phyloP scores from a whole-genome alignment of 1,284 basidiomycete genomes.

The Boletus semigastroideus region DNA sequence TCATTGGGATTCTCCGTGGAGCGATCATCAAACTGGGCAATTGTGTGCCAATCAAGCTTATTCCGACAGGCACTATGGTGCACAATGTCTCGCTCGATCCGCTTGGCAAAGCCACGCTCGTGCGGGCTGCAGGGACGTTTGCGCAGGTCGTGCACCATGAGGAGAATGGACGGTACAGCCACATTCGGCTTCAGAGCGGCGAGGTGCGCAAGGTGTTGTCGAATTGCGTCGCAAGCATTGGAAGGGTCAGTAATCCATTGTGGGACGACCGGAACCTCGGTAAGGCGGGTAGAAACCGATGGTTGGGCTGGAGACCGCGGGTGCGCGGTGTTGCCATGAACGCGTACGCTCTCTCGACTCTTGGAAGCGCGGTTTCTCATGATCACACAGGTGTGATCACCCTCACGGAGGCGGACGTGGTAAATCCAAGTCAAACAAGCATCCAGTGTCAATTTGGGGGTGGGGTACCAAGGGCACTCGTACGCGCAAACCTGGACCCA shows the following conservation, averaged over 20 bases:
- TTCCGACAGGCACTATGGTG: conserved; percentile 89
- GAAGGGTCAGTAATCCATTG: conserved; percentile 89
- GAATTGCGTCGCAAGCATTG: conserved; percentile 87
- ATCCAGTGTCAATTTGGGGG: conserved; percentile 89
- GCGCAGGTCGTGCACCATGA: conserved; percentile 83
- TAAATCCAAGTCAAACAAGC: conserved; percentile 95
- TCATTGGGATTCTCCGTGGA: conserved; percentile 85
- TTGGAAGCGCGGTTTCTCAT: conserved; percentile 4
- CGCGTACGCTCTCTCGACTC: conserved; percentile 54
- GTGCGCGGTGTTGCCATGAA: conserved; percentile 99
- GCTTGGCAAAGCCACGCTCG: conserved; percentile 77
- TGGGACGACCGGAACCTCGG: conserved; percentile 86
- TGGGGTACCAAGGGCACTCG: conserved; percentile 91
- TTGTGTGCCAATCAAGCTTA: conserved; percentile 87
- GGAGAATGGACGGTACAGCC: conserved; percentile 67
- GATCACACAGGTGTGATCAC: conserved; percentile 71
- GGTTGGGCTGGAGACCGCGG: conserved; percentile 85
- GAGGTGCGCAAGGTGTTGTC: conserved; percentile 88
- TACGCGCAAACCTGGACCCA: conserved; percentile 87
- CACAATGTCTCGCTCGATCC: conserved; percentile 84
- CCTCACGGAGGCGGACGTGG: conserved; percentile 98
- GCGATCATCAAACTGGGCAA: conserved; percentile 90
- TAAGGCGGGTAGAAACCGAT: conserved; percentile 89
- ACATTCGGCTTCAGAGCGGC: conserved; percentile 88
- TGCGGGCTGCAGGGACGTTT: conserved; percentile 87